Percentiles rank a stretch among this genome's conserved stretches.
Evolutionary conservation across 352 stramenopile species (phyloP).

Genomic region (Pythium coloratum): DNA sequence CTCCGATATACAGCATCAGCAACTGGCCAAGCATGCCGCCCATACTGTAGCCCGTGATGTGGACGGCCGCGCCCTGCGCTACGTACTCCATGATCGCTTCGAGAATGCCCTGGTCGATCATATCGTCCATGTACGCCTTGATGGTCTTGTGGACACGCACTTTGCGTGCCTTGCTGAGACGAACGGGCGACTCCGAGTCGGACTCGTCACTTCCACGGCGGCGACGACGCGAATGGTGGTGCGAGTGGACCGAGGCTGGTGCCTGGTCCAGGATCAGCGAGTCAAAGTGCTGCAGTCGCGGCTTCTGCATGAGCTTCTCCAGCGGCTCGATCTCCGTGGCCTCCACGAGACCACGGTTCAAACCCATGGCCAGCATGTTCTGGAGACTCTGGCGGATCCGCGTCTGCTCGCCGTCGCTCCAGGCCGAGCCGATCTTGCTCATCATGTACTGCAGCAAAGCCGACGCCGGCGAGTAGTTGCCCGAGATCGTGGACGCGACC

Average conservation of each 20-base stretch:
- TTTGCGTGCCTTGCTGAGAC: conserved; percentile 50
- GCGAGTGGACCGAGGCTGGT: conserved; percentile 45
- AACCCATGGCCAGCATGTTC: conserved; percentile 81
- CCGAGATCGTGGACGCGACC: conserved; percentile 77
- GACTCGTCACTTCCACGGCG: conserved; percentile 60
- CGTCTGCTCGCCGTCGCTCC: conserved; percentile 83
- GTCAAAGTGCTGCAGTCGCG: conserved; percentile 65
- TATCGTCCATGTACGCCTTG: conserved; percentile 83
- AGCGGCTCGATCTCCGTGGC: conserved; percentile 60
- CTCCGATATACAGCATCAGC: conserved; percentile 76
- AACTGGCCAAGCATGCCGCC: conserved; percentile 79
- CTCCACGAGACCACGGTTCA: conserved; percentile 78
- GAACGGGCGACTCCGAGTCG: conserved; percentile 54
- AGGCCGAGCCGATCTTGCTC: conserved; percentile 79
- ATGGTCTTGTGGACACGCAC: conserved; percentile 82
- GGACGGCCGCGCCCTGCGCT: conserved; percentile 62
- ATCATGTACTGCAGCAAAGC: conserved; percentile 80
- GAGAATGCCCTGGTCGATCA: conserved; percentile 76
- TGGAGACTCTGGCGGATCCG: conserved; percentile 83
- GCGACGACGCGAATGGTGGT: conserved; percentile 33
- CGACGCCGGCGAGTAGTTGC: conserved; percentile 74
- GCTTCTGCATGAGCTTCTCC: conserved; percentile 70
- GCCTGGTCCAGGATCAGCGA: conserved; percentile 67
- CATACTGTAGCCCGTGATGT: conserved; percentile 88
- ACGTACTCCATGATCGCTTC: conserved; percentile 79